Percentiles rank a stretch among this genome's conserved stretches.
Conservation (phyloP, 345 rosid genomes). For the Linum tenue region DNA sequence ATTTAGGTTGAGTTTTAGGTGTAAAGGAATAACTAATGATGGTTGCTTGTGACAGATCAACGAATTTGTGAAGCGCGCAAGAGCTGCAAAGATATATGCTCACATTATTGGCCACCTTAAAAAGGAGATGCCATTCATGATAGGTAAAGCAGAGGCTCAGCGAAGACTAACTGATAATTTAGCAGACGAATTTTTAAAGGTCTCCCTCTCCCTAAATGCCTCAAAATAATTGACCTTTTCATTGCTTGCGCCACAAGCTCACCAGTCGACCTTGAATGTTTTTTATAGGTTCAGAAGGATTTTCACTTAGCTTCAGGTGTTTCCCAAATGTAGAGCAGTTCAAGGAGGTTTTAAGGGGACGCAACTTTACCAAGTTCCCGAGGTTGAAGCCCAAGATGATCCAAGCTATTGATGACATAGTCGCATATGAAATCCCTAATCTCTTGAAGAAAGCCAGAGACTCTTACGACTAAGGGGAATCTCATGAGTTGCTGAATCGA, state of each 20-base stretch:
- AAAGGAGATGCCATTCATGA: constrained; percentile 88
- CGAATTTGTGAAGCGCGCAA: constrained; percentile 89
- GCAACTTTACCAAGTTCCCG: constrained; percentile 76
- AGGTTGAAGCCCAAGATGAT: constrained; percentile 83
- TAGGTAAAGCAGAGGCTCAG: constrained; percentile 88
- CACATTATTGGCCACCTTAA: constrained; percentile 76
- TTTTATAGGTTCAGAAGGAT: constrained; percentile 70
- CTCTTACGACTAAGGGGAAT: constrained; percentile 47
- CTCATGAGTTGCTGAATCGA: no score
- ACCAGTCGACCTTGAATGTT: background rate
- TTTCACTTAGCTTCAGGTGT: constrained; percentile 75
- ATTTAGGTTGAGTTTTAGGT: background rate
- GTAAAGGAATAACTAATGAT: background rate
- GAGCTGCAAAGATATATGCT: constrained; percentile 95
- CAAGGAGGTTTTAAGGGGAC: constrained; percentile 59
- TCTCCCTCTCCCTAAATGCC: constrained; percentile 1
- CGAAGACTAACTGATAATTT: constrained; percentile 68
- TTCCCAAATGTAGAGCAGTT: constrained; percentile 81
- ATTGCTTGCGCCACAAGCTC: background rate
- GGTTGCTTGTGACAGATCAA: constrained; percentile 46
- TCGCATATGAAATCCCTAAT: constrained; percentile 81
- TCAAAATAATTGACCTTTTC: background rate
- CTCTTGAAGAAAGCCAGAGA: constrained; percentile 71
- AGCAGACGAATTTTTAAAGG: constrained; percentile 72
- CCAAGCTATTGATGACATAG: constrained; percentile 83